Evolutionary conservation across 2,329 filamentous ascomycete genomes (phyloP).

Genomic region (Capronia americana): DNA sequence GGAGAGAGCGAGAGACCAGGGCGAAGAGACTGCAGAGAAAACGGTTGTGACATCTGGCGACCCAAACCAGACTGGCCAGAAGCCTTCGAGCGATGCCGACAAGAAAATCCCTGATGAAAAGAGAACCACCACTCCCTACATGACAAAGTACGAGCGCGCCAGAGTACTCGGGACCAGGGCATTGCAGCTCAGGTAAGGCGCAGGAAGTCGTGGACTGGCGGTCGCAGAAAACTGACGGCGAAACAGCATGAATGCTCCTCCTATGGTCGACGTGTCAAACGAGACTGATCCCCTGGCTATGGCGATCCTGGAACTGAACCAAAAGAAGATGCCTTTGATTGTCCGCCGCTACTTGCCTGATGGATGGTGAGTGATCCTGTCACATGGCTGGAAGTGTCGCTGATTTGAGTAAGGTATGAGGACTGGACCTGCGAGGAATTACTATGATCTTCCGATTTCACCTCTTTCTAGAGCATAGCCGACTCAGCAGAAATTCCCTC

Average conservation of each 20-base stretch:
- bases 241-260: slow-evolving; percentile 90
- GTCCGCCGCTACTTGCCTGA: slow-evolving; percentile 95
- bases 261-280: slow-evolving; percentile 93
- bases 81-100: slow-evolving; percentile 65
- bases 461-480: neutral
- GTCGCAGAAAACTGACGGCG: slow-evolving; percentile 34
- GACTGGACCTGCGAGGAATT: slow-evolving; percentile 99
- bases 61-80: slow-evolving; percentile 52
- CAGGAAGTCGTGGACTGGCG: neutral
- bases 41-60: slow-evolving; percentile 55
- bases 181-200: slow-evolving; percentile 82
- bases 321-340: slow-evolving; percentile 98
- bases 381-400: slow-evolving; percentile 10
- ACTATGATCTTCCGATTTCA: slow-evolving; percentile 54
- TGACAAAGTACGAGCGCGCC: slow-evolving; percentile 98
- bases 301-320: slow-evolving; percentile 92
- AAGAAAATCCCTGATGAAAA: slow-evolving; percentile 92
- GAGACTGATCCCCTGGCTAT: slow-evolving; percentile 98
- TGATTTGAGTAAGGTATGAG: slow-evolving; percentile 74
- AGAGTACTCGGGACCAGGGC: slow-evolving; percentile 92
- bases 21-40: slow-evolving; percentile 55
- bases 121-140: slow-evolving; percentile 92
- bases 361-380: slow-evolving; percentile 74
- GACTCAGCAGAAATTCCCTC: neutral
- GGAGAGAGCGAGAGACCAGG: slow-evolving; percentile 57